Base-by-base conservation (phyloP, 2,329 filamentous ascomycete genomes). In the Aspergillus glaucus region DNA sequence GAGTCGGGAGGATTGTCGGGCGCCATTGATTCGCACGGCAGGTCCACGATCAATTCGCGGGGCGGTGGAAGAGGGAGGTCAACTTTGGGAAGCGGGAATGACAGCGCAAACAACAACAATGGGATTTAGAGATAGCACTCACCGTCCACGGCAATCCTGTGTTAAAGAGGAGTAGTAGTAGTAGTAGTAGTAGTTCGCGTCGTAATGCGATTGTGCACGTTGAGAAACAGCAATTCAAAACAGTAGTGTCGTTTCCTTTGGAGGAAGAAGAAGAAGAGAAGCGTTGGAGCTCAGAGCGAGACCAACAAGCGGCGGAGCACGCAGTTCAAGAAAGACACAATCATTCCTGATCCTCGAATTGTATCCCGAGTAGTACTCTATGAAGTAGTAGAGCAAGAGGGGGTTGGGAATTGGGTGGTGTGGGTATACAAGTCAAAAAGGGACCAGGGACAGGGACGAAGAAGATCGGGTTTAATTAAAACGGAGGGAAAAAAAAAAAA, bases 261-360 rank as follows among this genome's bases (percentile, higher is more conserved):
- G 34, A n/a, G 8, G 34, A n/a, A 34, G 32, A 34, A 34, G 15
- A 6, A 9, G 34, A 15, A 36, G 40, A 43, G 55, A 55, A 55
- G 52, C 44, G 57, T 56, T 52, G 54, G 51, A 60, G 56, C 56
- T 61, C 57, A 60, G 58, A 56, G 58, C 59, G 62, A 64, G 60
- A 64, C 59, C 58, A 60, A 62, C 59, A 63, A 57, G 60, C 62
- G 62, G 64, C 62, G 62, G 57, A 66, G 62, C 59, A 62, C 52
- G 55, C 58, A 61, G 58, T 57, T 55, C 55, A 57, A 58, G 56
- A 63, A 50, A 43, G 45, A 53, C 52, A 60, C 54, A 55, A 61
- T 49, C 61, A 62, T 64, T 56, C 60, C 62, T 57, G 51, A 48
- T 60, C 51, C 52, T 50, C 34, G 14, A 17, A 36, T 12, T 12